Conservation (phyloP, 345 rosid species). For the Balakata baccata region DNA sequence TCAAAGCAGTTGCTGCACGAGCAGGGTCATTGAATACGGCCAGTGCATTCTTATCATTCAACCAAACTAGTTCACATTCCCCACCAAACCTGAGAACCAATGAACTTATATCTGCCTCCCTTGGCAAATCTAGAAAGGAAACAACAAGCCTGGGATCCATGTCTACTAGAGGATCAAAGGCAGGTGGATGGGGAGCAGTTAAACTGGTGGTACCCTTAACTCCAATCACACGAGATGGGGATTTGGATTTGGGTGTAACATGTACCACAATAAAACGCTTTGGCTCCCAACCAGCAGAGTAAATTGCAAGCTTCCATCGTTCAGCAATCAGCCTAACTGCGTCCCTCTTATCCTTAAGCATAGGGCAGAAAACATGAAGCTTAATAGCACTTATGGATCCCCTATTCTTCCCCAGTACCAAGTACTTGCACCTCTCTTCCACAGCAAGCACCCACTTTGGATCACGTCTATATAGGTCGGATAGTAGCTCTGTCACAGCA, state of each 20-base stretch:
- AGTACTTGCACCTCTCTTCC: slow-evolving; percentile 88
- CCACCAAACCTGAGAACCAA: slow-evolving; percentile 90
- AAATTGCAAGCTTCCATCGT: slow-evolving; percentile 87
- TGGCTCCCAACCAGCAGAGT: slow-evolving; percentile 89
- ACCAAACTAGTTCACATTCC: slow-evolving; percentile 90
- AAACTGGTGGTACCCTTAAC: slow-evolving; percentile 49
- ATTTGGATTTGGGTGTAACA: slow-evolving; percentile 69
- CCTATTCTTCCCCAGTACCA: slow-evolving; percentile 82
- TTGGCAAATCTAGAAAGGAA: slow-evolving; percentile 79
- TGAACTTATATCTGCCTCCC: slow-evolving; percentile 81
- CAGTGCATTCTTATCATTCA: slow-evolving; percentile 89
- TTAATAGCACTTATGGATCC: slow-evolving; percentile 52
- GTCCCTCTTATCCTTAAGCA: slow-evolving; percentile 90
- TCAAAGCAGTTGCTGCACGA: slow-evolving; percentile 97
- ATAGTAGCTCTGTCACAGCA: slow-evolving; percentile 60
- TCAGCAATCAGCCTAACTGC: slow-evolving; percentile 82
- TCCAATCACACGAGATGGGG: slow-evolving; percentile 75
- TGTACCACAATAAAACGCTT: slow-evolving; percentile 78
- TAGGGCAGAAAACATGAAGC: slow-evolving; percentile 88
- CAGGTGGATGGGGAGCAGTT: slow-evolving; percentile 47
- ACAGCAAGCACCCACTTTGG: slow-evolving; percentile 85
- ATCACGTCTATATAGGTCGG: slow-evolving; percentile 86
- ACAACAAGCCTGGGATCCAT: slow-evolving; percentile 96
- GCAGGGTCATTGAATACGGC: slow-evolving; percentile 87
- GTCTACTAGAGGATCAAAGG: slow-evolving; percentile 75